phyloP scores from a whole-genome alignment of 2,329 filamentous ascomycete species.

The Drechslerella stenobrocha region DNA sequence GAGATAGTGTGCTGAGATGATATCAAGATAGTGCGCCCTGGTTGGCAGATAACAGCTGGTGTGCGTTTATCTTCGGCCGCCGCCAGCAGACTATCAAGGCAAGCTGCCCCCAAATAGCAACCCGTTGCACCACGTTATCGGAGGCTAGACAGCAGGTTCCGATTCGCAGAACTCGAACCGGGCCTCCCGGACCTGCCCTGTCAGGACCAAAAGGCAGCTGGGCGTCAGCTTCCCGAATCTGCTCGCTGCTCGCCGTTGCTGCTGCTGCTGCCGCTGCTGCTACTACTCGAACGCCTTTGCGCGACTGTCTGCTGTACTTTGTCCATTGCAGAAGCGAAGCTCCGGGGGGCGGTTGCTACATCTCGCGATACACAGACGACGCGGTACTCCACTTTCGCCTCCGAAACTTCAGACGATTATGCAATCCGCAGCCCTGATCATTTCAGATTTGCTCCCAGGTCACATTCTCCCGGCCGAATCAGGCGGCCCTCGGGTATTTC shows the following conservation, averaged over 20 bases:
- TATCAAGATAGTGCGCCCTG: no score
- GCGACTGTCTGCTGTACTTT: no score
- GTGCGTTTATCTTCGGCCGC: no score
- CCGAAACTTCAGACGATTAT: conserved; percentile 48
- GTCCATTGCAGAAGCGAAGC: neutral
- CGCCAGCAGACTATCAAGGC: no score
- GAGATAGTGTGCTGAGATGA: no score
- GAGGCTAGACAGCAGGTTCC: conserved; percentile 44
- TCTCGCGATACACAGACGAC: neutral
- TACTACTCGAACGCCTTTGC: no score
- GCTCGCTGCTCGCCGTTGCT: neutral
- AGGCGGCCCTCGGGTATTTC: conserved; percentile 36
- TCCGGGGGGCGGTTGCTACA: neutral
- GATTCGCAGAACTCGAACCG: conserved; percentile 48
- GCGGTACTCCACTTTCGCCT: conserved; percentile 24
- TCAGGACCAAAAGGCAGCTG: conserved; percentile 16
- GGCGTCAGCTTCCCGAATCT: neutral
- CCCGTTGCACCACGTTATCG: conserved; percentile 47
- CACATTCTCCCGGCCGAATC: conserved; percentile 46
- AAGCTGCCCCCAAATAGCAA: conserved; percentile 45
- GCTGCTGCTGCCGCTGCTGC: no score
- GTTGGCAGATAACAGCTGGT: no score
- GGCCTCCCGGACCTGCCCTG: conserved; percentile 28
- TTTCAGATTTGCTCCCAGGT: conserved; percentile 22
- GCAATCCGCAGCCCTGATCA: conserved; percentile 43